Evolutionary conservation across 1,139 yeast genomes (phyloP), one percentile per base, ranked within the genome.

Genomic region (Debaryomycetaceae sp.): DNA sequence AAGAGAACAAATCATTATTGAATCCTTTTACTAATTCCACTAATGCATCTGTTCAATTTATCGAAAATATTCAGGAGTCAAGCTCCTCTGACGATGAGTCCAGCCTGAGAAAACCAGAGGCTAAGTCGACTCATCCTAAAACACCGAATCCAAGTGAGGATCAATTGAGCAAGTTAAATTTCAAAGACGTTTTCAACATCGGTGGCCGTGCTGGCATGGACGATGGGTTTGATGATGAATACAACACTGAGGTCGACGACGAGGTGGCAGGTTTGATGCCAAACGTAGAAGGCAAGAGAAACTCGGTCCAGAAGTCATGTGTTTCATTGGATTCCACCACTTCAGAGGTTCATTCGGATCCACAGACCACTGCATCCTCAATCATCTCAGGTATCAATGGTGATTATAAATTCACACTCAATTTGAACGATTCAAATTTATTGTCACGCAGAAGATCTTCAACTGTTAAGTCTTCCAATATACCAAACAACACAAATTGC

Each of bases 321-420:
- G 58, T 53, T 35, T 54, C 53, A 24, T 45, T 52, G 5, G 44
- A 49, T 19, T 45, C 55, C 7, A 45, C 48, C 32, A 58, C 55
- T 17, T 52, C 47, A 30, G 57, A 52, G 4, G 52, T 52, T 34
- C 58, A 48, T 29, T 58, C 46, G 17, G 61, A 55, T 33, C 61
- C 60, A 42, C 73, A 65, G 42, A 71, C 77, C 1, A 55, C 76
- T 37, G 70, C 74, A 15, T 65, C 72, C n/a, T 66, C 73, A 4
- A 63, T 70, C 3, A 67, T 70, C 14, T 62, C 68, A 11, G 72
- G 72, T 16, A 58, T 58, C 24, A 69, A 56, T 45, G 72, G 70
- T 24, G 73, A 64, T 42, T 71, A 60, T 47, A 71, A 70, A 44
- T 72, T 72, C 43, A 70, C 74, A 4, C 57, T 72, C 30, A 71